phyloP scores from a whole-genome alignment of 345 rosid species.

The Populus ilicifolia region DNA sequence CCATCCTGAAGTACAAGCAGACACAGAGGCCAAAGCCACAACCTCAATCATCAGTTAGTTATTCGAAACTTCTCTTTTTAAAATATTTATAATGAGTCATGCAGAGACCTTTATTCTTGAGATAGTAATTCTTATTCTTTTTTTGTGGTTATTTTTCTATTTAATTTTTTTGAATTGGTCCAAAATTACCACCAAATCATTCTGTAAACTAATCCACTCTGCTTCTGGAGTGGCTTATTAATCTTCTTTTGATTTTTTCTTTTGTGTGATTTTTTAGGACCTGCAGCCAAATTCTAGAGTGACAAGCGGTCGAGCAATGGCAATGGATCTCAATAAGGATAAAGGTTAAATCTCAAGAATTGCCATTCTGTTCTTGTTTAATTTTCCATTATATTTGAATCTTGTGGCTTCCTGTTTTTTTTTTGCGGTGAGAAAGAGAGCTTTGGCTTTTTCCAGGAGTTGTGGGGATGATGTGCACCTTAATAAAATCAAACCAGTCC shows the following conservation, averaged over 20 bases:
- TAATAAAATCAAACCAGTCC: background rate
- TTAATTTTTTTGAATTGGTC: too few relatives aligned
- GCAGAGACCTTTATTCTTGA: background rate
- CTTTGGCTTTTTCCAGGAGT: background rate
- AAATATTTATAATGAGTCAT: background rate
- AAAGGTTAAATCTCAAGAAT: conserved; percentile 26
- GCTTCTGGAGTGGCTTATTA: background rate
- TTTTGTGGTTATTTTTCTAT: too few relatives aligned
- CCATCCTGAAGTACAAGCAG: conserved; percentile 79
- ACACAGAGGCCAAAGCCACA: conserved; percentile 53
- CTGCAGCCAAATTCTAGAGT: conserved; percentile 31
- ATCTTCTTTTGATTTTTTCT: background rate
- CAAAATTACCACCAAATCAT: too few relatives aligned
- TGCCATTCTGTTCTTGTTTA: background rate
- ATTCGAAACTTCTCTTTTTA: background rate
- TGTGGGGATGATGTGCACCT: background rate
- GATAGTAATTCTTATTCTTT: too few relatives aligned
- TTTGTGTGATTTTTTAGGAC: conserved; percentile 22
- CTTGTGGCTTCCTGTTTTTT: background rate
- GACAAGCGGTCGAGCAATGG: conserved; percentile 25
- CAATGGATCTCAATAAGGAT: conserved; percentile 22
- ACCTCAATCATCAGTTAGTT: conserved; percentile 54
- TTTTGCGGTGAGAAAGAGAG: background rate
- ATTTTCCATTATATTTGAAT: background rate
- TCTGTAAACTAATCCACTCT: background rate